Conservation (phyloP, 768 basidiomycete genomes). For the Boletus rufocinnamomeus region DNA sequence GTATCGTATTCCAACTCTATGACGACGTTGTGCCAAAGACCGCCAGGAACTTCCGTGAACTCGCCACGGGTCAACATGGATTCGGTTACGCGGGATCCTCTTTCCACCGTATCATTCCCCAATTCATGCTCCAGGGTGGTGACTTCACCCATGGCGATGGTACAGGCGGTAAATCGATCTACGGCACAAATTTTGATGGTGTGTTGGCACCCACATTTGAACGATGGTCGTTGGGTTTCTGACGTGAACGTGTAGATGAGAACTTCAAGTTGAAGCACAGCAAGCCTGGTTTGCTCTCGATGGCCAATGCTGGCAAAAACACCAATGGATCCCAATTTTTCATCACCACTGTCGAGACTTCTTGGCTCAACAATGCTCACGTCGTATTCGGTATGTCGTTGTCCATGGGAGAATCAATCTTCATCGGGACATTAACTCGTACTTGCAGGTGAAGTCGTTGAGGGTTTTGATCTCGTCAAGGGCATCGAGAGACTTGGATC, state of each 20-base stretch:
- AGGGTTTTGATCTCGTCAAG: not conserved
- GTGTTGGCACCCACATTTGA: not conserved
- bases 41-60: conserved; percentile 84
- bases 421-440: not conserved
- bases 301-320: conserved; percentile 80
- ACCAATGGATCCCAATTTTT: conserved; percentile 94
- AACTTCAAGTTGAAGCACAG: conserved; percentile 79
- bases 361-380: conserved; percentile 69
- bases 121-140: conserved; percentile 91
- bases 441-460: conserved; percentile 10
- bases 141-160: conserved; percentile 75
- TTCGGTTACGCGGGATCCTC: conserved; percentile 66
- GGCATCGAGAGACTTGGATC: not conserved
- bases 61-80: conserved; percentile 74
- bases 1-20: conserved; percentile 83
- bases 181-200: conserved; percentile 65
- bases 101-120: conserved; percentile 85
- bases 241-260: conserved; percentile 59
- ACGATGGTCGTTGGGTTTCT: conserved; percentile 6
- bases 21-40: conserved; percentile 79
- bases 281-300: conserved; percentile 67
- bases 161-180: conserved; percentile 81
- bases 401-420: not conserved
- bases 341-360: conserved; percentile 77
- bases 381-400: conserved; percentile 77